Conservation (phyloP, 495 filamentous ascomycete genomes). For the Neurospora africana region DNA sequence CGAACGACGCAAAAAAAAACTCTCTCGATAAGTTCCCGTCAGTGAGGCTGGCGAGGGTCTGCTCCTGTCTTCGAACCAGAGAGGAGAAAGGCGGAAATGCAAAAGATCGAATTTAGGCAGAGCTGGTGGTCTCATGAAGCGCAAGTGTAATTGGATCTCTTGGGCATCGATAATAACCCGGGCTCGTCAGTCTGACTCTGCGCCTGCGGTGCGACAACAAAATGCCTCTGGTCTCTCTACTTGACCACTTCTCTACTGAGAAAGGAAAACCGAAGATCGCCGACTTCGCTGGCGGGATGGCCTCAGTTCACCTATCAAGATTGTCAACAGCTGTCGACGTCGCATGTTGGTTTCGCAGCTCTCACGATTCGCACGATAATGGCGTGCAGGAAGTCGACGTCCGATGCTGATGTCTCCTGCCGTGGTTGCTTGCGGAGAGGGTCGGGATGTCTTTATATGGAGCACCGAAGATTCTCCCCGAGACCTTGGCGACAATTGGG, state of each 20-base stretch:
- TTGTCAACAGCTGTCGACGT: neutral
- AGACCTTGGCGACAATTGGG: neutral
- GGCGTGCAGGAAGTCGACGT: neutral
- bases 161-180: neutral
- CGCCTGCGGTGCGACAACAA: neutral
- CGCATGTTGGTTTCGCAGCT: neutral
- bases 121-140: neutral
- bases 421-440: neutral
- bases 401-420: neutral
- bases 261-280: neutral
- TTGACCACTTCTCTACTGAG: neutral
- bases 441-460: neutral
- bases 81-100: neutral
- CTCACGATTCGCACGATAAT: neutral
- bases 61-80: neutral
- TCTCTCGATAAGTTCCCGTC: neutral
- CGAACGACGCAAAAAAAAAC: neutral
- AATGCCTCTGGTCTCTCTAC: neutral
- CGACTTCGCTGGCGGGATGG: neutral
- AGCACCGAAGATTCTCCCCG: neutral
- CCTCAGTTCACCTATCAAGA: neutral
- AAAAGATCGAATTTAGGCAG: neutral
- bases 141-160: neutral
- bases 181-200: neutral
- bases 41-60: neutral